Base-by-base conservation (phyloP, 257 asterid genomes). In the Misopates orontium region DNA sequence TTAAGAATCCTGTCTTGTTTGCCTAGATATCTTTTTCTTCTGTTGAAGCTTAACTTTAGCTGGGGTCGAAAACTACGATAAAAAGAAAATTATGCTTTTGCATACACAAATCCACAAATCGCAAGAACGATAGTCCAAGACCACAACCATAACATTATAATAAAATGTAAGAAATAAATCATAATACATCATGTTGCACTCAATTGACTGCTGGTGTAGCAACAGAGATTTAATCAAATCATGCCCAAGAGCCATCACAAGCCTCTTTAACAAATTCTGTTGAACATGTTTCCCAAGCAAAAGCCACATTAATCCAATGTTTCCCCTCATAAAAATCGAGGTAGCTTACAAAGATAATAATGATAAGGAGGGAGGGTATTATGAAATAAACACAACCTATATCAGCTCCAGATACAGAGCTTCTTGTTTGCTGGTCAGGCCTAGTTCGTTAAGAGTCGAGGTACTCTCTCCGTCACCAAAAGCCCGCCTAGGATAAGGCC, bases 381-480 rank as follows among this genome's bases (percentile, higher is more conserved):
- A 71, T 23, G 47, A 69, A 31, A 31, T 70, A 66, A 18, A 69
- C 36, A 22, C 25, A 67, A 18, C 66, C 71, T 78, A 94, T 69
- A 87, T 86, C 66, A 74, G 73, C 91, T 94, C 99, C 76, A 94
- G 87, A 77, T 75, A 94, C 82, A 94, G 70, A 32, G 97, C 99
- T 79, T 94, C 98, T 77, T 90, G 98, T 65, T 94, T 94, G 94
- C 95, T 87, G 64, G 91, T 88, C 68, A 94, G 77, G 41, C 99
- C 99, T 80, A 94, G 69, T 57, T 94, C 99, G 23, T 64, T 78
- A 71, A 94, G 76, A 52, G 90, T 83, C 17, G 69, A 75, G 61
- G 45, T 50, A 39, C 85, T 75, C 77, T 94, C 99, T 60, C 75
- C 96, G 15, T 80, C 91, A 23, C 91, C 59, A 58, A 85, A 94